These are phyloP conservation scores for Triticum aestivum DNA, from an alignment of 176 grass and related monocot genomes.

Conservation along the genomic window IWGSC_CS_RefSeq_v2.1 NC_057800.1:106674057-106674556, in stretches of 20 bases:
- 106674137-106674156: conserved; percentile 1
- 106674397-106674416: conserved; percentile 21
- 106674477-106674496: conserved; percentile 84
- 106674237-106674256: not conserved
- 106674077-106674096: not conserved
- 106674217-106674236: not conserved
- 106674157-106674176: not conserved
- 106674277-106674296: not conserved
- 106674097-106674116: conserved; percentile 3
- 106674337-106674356: not conserved
- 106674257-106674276: not conserved
- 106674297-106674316: not conserved
- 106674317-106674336: not conserved
- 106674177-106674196: conserved; percentile 3
- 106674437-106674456: conserved; percentile 86
- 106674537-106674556: not conserved
- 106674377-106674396: not conserved
- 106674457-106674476: conserved; percentile 94
- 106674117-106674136: not conserved
- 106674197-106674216: not conserved
- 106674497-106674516: not conserved
- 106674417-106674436: conserved; percentile 60
- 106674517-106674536: conserved; percentile 2
- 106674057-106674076: not conserved
- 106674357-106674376: not conserved